A percentile compares a stretch with the other conserved stretches of the same genome.
These are phyloP conservation scores for Capniomyces stellatus DNA, from an alignment of 371 early-diverging fungal genomes.

Conservation along the genomic window DNA sequence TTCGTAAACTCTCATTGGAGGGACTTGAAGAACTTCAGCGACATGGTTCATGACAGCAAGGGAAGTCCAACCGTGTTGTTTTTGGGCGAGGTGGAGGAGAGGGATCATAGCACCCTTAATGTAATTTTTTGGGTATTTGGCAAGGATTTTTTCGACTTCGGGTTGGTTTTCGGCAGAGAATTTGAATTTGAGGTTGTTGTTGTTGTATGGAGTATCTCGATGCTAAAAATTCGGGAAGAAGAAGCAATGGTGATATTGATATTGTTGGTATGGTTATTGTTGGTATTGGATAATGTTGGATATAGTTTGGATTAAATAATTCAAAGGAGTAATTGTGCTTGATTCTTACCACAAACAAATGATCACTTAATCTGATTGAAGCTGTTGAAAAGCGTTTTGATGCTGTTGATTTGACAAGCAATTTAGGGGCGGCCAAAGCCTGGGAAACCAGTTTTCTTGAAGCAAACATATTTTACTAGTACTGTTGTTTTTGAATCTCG, in stretches of 20 bases:
- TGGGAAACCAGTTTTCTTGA: too few relatives aligned
- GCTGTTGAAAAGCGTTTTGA: not conserved
- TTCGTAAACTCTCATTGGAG: slow-evolving; percentile 97
- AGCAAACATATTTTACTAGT: too few relatives aligned
- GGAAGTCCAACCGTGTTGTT: slow-evolving; percentile 82
- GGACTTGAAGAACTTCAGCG: slow-evolving; percentile 80
- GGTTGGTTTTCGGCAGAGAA: slow-evolving; percentile 62
- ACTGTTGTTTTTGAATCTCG: too few relatives aligned
- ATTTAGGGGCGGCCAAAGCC: too few relatives aligned
- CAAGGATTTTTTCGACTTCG: slow-evolving; percentile 69
- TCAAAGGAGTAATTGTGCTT: not conserved
- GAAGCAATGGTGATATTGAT: not conserved
- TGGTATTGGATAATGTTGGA: too few relatives aligned
- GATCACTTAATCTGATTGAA: not conserved
- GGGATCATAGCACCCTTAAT: slow-evolving; percentile 96
- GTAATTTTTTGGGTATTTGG: slow-evolving; percentile 92
- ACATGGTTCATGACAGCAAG: slow-evolving; percentile 94
- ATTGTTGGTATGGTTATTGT: too few relatives aligned
- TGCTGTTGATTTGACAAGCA: too few relatives aligned
- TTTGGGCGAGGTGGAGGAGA: slow-evolving; percentile 84
- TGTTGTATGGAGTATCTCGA: slow-evolving; percentile 83
- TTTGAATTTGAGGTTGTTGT: slow-evolving; percentile 66
- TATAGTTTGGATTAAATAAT: too few relatives aligned
- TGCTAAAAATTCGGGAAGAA: slow-evolving; percentile 23
- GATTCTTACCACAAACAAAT: slow-evolving; percentile 3